Percentiles rank a stretch among this genome's conserved stretches.
phyloP scores from a whole-genome alignment of 2,329 filamentous ascomycete species.

The Neocatenulostroma microsporum region DNA sequence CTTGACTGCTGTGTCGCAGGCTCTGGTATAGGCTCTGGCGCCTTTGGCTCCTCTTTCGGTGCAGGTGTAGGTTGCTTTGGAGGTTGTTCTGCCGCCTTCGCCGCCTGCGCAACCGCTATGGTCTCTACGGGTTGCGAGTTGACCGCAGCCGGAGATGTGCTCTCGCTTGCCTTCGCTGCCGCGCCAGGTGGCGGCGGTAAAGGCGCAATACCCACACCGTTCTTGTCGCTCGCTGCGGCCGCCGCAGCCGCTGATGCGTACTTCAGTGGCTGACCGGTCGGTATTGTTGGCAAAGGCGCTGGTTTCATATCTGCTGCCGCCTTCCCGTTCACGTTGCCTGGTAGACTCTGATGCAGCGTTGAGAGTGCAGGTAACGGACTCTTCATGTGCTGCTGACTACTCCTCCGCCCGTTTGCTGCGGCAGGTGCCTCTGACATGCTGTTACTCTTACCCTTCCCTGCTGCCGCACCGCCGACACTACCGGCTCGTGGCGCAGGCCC shows the following conservation, averaged over 20 bases:
- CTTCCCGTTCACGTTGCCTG: conserved; percentile 54
- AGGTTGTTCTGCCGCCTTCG: conserved; percentile 20
- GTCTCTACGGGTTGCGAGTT: conserved; percentile 37
- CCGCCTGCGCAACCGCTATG: conserved; percentile 19
- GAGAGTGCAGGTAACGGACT: conserved; percentile 89
- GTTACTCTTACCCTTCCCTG: conserved; percentile 38
- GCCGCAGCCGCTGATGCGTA: conserved; percentile 95
- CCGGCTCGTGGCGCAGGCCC: conserved; percentile 37
- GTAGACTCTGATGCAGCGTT: conserved; percentile 69
- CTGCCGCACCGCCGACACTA: conserved; percentile 28
- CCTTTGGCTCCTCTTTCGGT: conserved; percentile 23
- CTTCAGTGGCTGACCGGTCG: conserved; percentile 83
- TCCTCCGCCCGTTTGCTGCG: conserved; percentile 55
- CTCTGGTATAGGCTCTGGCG: conserved; percentile 12
- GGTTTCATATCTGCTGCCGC: conserved; percentile 79
- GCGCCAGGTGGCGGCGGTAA: conserved; percentile 78
- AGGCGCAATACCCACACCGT: conserved; percentile 80
- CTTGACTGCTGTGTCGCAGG: conserved; percentile 11
- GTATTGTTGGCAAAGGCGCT: conserved; percentile 73
- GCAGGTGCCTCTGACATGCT: conserved; percentile 52
- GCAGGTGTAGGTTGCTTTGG: conserved; percentile 22
- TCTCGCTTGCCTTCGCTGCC: conserved; percentile 47
- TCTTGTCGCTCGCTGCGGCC: conserved; percentile 83
- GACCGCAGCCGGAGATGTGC: conserved; percentile 22
- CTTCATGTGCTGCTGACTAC: conserved; percentile 86